Evolutionary conservation across 2,329 filamentous ascomycete genomes (phyloP), one percentile per base, ranked within the genome.

Genomic region (Verruconis gallopava): DNA sequence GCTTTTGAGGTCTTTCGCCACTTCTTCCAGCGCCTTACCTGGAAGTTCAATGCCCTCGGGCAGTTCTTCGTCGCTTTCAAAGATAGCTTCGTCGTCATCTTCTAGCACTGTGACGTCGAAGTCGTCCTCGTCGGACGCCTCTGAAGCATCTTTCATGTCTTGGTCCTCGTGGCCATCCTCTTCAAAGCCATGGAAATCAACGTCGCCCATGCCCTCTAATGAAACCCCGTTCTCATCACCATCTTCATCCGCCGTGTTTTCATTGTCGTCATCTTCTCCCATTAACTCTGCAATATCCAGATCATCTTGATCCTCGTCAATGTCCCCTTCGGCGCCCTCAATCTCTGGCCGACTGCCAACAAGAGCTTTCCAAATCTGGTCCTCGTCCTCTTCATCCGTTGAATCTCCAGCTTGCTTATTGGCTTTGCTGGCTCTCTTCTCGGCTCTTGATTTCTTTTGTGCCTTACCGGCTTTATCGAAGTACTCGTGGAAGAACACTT

Each of bases 401-500:
- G 65, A 67, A 21, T 21, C 34, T 2, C 28, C 38, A 12, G 42
- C 43, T 15, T 15, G 21, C n/a, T 21, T 38, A 11, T 40, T 37
- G 15, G 86, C 88, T 62, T 93, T 83, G 30, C 85, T 80, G 56
- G 86, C 81, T 43, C 61, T 62, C 38, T 59, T 59, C 30, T 53
- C 59, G 38, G 66, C 66, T 53, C 70, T 73, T 49, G 69, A 67
- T 39, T 66, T 63, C 51, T 71, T 70, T 53, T 71, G 69, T 50
- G 68, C 63, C 48, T 69, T 71, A 38, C 68, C 73, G 9, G 67
- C 64, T 56, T 80, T 73, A 44, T 33, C 79, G 64, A 98, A 98
- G 73, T 98, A 98, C 50, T 85, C 79, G 61, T 98, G 91, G 75
- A 98, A 98, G 75, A 98, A 98, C 30, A 86, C 83, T 57, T 98